Percentiles rank a stretch among this genome's conserved stretches.
Evolutionary conservation across 176 grass and related monocot genomes (phyloP).

Genomic region (Oryza nivara): DNA sequence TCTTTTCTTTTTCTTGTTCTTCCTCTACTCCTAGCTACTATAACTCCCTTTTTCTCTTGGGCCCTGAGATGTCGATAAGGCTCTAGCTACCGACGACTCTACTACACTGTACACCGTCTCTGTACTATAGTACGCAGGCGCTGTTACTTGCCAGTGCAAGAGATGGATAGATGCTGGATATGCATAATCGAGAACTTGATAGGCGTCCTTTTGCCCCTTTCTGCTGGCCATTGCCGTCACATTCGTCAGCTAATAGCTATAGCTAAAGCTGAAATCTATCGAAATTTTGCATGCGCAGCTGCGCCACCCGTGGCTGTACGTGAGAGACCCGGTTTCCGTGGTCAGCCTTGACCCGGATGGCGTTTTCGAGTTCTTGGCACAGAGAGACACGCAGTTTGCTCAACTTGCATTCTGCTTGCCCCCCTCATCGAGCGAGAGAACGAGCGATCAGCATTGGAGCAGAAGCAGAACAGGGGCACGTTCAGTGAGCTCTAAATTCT

Average conservation of each 20-base stretch:
- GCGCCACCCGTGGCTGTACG: background rate
- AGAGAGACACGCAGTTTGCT: background rate
- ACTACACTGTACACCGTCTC: too few relatives aligned
- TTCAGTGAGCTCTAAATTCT: too few relatives aligned
- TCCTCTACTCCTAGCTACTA: too few relatives aligned
- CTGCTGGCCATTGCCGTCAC: background rate
- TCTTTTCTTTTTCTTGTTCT: too few relatives aligned
- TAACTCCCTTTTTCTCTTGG: background rate
- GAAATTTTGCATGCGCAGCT: background rate
- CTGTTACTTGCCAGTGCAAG: background rate
- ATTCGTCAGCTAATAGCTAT: background rate
- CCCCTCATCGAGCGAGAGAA: too few relatives aligned
- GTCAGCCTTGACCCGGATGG: background rate
- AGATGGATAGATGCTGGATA: background rate
- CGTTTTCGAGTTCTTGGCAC: background rate
- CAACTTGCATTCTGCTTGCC: background rate
- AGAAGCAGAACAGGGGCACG: too few relatives aligned
- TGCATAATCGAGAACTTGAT: background rate
- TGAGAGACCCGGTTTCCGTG: background rate
- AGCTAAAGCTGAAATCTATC: background rate
- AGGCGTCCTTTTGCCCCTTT: background rate
- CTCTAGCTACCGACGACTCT: background rate
- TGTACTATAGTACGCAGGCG: background rate
- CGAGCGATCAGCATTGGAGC: too few relatives aligned
- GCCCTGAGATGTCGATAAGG: constrained; percentile 33